Evolutionary conservation across 805 yeast genomes (phyloP).

Genomic region (Yamadazyma kitorensis): DNA sequence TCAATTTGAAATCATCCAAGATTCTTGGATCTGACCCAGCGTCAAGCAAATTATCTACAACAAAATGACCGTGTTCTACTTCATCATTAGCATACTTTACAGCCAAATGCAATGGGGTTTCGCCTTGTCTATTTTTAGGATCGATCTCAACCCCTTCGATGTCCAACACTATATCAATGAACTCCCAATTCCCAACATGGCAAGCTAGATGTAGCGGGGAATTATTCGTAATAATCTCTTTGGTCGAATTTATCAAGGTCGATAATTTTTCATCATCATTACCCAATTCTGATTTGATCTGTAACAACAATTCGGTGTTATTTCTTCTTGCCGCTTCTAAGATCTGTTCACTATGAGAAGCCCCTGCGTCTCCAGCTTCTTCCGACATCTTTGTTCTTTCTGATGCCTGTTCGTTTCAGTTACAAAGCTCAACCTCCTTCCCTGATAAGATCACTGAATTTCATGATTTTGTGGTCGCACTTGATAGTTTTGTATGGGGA

Average conservation of each 20-base stretch:
- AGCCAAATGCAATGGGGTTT: constrained; percentile 87
- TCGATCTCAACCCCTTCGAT: constrained; percentile 90
- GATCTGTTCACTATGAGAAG: constrained; percentile 69
- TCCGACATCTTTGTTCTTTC: constrained; percentile 1
- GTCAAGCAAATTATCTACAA: constrained; percentile 78
- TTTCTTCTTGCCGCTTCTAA: constrained; percentile 87
- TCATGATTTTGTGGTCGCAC: too few species aligned
- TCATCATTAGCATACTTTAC: constrained; percentile 74
- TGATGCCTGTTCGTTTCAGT: too few species aligned
- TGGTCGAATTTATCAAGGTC: constrained; percentile 59
- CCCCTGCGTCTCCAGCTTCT: constrained; percentile 47
- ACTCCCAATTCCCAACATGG: constrained; percentile 79
- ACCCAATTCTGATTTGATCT: constrained; percentile 46
- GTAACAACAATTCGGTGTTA: constrained; percentile 69
- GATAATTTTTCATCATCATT: constrained; percentile 40
- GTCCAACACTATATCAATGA: constrained; percentile 76
- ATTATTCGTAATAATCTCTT: constrained; percentile 72
- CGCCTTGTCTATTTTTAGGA: constrained; percentile 73
- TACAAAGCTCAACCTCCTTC: too few species aligned
- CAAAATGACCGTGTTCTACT: constrained; percentile 78
- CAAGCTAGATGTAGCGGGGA: constrained; percentile 82
- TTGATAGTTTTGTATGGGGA: too few species aligned
- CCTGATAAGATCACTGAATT: background rate
- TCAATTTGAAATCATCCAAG: constrained; percentile 50
- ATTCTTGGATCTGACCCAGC: constrained; percentile 83